Percentiles rank a stretch among this genome's conserved stretches.
phyloP scores from a whole-genome alignment of 192 early-diverging fungal genomes.

The Geranomyces variabilis region DNA sequence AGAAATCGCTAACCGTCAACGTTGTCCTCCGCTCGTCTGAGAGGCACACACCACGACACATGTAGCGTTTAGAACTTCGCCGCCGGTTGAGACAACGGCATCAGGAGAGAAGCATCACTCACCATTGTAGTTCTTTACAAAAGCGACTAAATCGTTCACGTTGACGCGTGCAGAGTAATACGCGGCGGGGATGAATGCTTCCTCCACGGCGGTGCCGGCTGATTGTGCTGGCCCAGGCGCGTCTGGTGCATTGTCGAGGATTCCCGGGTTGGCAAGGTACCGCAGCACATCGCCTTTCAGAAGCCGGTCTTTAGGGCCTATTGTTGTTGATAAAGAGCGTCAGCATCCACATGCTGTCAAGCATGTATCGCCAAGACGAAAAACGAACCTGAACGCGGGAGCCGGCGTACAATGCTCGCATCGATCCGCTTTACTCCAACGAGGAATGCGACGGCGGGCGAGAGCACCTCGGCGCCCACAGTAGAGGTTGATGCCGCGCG shows the following conservation, averaged over 20 bases:
- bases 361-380: not conserved
- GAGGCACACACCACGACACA: not conserved
- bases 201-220: not conserved
- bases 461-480: conserved; percentile 19
- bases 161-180: conserved; percentile 11
- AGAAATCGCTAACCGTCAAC: conserved; percentile 27
- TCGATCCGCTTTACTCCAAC: conserved; percentile 24
- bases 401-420: not conserved
- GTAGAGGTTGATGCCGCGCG: conserved; percentile 22
- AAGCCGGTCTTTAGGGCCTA: conserved; percentile 37
- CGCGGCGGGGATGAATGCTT: not conserved
- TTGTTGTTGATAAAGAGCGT: not conserved
- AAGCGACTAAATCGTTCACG: conserved; percentile 30
- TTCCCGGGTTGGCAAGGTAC: conserved; percentile 31
- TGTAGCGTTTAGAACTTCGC: not conserved
- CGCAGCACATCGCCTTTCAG: conserved; percentile 37
- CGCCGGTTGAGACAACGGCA: not conserved
- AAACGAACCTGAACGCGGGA: conserved; percentile 32
- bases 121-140: conserved; percentile 39
- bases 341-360: too few species aligned
- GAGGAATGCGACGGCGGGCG: conserved; percentile 37
- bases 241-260: conserved; percentile 5
- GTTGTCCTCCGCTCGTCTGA: conserved; percentile 4
- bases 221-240: not conserved
- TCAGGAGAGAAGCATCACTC: not conserved